Conservation (phyloP, 129 eudicot genomes). For the Chrysanthemum lavandulifolium region DNA sequence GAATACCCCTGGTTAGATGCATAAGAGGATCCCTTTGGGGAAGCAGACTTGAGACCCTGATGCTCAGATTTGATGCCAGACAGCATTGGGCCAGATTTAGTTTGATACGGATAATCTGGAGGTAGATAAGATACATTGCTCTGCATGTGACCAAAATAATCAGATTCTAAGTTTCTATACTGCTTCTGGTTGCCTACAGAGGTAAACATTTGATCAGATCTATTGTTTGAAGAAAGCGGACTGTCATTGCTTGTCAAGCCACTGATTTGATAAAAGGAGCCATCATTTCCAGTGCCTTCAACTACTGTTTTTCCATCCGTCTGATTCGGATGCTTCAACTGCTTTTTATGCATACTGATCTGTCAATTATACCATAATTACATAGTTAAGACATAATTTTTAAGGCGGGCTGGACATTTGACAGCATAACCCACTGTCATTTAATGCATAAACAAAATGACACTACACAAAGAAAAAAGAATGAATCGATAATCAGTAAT, state of each 20-base stretch:
- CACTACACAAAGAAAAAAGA: constrained; percentile 10
- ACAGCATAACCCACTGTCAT: too few species aligned
- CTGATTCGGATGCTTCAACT: constrained; percentile 41
- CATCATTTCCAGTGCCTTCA: constrained; percentile 24
- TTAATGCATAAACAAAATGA: too few species aligned
- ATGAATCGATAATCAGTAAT: background rate
- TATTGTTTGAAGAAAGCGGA: constrained; percentile 31
- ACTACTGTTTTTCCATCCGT: constrained; percentile 43
- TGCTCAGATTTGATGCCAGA: constrained; percentile 46
- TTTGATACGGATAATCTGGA: constrained; percentile 43
- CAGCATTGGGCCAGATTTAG: constrained; percentile 21
- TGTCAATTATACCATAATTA: constrained; percentile 19
- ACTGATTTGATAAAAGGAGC: constrained; percentile 32
- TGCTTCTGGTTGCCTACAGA: constrained; percentile 32
- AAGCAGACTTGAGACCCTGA: constrained; percentile 33
- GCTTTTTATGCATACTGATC: constrained; percentile 37
- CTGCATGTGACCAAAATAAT: constrained; percentile 40
- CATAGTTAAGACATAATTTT: background rate
- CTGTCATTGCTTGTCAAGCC: constrained; percentile 31
- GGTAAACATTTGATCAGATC: constrained; percentile 32
- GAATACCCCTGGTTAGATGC: constrained; percentile 47
- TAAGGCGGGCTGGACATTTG: background rate
- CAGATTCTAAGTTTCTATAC: constrained; percentile 35
- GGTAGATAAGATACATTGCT: constrained; percentile 27
- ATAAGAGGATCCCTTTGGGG: constrained; percentile 49